phyloP scores from a whole-genome alignment of 805 yeast genomes.

The Henningerozyma blattae region DNA sequence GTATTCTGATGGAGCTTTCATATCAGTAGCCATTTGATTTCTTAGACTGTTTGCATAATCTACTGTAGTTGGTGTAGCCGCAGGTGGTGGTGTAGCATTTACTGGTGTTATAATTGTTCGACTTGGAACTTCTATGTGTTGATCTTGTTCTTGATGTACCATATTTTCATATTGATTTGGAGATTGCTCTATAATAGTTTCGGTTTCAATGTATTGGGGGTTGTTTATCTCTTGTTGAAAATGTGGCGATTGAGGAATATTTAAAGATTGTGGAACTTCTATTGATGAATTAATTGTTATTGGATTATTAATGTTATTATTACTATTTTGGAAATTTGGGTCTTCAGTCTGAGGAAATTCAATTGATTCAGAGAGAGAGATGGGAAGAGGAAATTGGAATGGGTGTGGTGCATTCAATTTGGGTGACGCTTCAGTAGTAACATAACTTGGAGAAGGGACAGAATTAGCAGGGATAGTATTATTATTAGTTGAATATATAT shows the following conservation, averaged over 20 bases:
- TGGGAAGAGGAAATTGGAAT: background rate
- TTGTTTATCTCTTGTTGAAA: too few relatives aligned
- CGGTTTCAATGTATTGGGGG: too few relatives aligned
- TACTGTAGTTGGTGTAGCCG: constrained; percentile 10
- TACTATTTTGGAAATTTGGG: background rate
- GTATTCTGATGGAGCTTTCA: constrained; percentile 73
- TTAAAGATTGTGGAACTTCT: too few relatives aligned
- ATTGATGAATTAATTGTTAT: too few relatives aligned
- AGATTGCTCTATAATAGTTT: background rate
- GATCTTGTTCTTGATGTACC: background rate
- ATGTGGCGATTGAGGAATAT: too few relatives aligned
- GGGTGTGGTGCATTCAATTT: background rate
- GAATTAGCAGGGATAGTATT: too few relatives aligned
- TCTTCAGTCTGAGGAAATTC: too few relatives aligned
- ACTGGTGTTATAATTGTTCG: constrained; percentile 1
- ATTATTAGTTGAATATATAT: too few relatives aligned
- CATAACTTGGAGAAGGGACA: too few relatives aligned
- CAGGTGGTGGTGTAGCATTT: constrained; percentile 5
- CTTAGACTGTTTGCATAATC: constrained; percentile 22
- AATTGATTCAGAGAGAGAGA: too few relatives aligned
- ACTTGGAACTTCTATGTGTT: background rate
- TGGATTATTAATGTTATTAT: too few relatives aligned
- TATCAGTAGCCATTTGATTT: constrained; percentile 36
- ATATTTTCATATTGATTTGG: background rate
- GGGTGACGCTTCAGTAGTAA: too few relatives aligned